These are phyloP conservation scores for Helenozyma rhizophorensis DNA, from an alignment of 805 yeast species.

Conservation along the genomic window DNA sequence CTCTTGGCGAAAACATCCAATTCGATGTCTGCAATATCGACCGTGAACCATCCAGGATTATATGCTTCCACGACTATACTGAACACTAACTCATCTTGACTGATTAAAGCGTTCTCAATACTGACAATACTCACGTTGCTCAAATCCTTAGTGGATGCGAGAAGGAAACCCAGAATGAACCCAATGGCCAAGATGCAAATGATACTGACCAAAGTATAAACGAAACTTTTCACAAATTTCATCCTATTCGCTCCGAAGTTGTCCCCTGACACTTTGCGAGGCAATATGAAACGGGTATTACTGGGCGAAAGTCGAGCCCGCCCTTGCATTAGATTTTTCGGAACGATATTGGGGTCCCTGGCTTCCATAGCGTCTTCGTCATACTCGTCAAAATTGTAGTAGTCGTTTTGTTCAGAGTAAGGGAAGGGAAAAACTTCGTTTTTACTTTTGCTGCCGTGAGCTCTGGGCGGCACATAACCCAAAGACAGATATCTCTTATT, in stretches of 20 bases:
- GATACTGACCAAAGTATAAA: constrained; percentile 43
- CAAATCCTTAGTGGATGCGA: constrained; percentile 84
- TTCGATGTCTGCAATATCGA: constrained; percentile 60
- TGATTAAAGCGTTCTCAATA: constrained; percentile 69
- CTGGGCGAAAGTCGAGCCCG: constrained; percentile 19
- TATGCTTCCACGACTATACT: constrained; percentile 72
- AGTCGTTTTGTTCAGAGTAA: constrained; percentile 27
- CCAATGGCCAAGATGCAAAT: constrained; percentile 61
- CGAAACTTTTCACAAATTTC: constrained; percentile 26
- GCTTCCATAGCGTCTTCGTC: constrained; percentile 26
- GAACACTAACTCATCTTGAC: constrained; percentile 81
- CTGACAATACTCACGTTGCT: constrained; percentile 57
- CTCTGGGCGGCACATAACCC: constrained; percentile 24
- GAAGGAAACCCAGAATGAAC: constrained; percentile 73
- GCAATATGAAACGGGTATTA: constrained; percentile 24
- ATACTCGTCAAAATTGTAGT: constrained; percentile 37
- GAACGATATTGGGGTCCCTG: constrained; percentile 11
- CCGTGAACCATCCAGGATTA: constrained; percentile 81
- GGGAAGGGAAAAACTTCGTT: constrained; percentile 33
- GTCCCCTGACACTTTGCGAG: constrained; percentile 24
- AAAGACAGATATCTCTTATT: constrained; percentile 35
- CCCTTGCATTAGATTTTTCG: constrained; percentile 6
- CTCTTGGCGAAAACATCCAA: constrained; percentile 83
- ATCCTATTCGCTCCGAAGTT: constrained; percentile 8
- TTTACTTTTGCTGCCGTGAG: constrained; percentile 6